Base-by-base conservation (phyloP, 192 early-diverging fungal genomes). In the Geranomyces variabilis region DNA sequence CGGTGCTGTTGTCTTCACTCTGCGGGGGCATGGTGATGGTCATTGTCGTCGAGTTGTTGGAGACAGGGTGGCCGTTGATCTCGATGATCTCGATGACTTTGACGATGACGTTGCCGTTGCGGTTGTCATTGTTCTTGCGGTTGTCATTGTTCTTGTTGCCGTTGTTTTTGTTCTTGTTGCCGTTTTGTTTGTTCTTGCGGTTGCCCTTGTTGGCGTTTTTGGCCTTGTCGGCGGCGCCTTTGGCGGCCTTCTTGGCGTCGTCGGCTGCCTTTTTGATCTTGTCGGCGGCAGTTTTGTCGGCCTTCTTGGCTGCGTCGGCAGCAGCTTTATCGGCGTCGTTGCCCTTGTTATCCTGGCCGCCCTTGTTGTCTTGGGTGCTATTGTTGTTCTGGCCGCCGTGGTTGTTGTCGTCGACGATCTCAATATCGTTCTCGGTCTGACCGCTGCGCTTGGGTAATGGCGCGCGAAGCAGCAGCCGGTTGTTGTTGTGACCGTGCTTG, bases 231-330 rank as follows among this genome's bases (percentile, higher is more conserved):
- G 56, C 56, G n/a, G 19, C 56, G 56, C 28, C 28, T 12, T 10
- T 24, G 28, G 56, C 56, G 22, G 9, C 28, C n/a, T 9, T 22
- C 10, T 58, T 58, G 56, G 10, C 24, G 10, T 10, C 56, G 10
- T 58, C 24, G 56, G n/a, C 56, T 10, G 10, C 9, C 10, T 58
- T 58, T n/a, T n/a, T n/a, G n/a, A n/a, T n/a, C n/a, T n/a, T n/a
- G n/a, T n/a, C n/a, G n/a, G n/a, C n/a, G n/a, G n/a, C n/a, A 28
- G 19, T 24, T 10, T 10, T 22, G 19, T 10, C 56, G 56, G 10
- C 24, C 56, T 58, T 58, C 24, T 10, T 22, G 56, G 10, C 56
- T 17, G 19, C 28, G 56, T 58, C 24, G 56, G 56, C 56, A 58
- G 13, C 56, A 12, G 56, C 56, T 9, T 28, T 28, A 9, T 58